These are phyloP conservation scores for Epichloe bromicola DNA, from an alignment of 2,329 filamentous ascomycete species.

Conservation along the genomic window DNA sequence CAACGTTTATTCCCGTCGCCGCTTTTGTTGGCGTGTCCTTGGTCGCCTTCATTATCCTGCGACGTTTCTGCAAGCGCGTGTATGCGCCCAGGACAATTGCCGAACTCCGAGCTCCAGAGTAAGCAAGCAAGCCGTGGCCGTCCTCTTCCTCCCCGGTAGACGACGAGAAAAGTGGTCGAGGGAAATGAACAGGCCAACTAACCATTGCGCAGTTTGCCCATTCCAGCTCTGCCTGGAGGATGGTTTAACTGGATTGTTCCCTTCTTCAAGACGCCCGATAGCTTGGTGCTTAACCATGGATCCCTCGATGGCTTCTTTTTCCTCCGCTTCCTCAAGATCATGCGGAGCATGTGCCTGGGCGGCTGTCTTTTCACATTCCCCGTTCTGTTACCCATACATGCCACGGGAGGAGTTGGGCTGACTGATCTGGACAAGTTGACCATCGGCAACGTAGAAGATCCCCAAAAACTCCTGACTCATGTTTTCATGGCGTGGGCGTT, in stretches of 20 bases:
- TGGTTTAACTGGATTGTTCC: slow-evolving; percentile 53
- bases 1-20: slow-evolving; percentile 41
- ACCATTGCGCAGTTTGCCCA: slow-evolving; percentile 35
- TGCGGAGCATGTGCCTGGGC: slow-evolving; percentile 74
- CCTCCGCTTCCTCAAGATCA: slow-evolving; percentile 53
- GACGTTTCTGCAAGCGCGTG: slow-evolving; percentile 35
- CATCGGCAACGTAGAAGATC: slow-evolving; percentile 59
- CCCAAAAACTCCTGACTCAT: slow-evolving; percentile 63
- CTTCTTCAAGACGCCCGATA: slow-evolving; percentile 59
- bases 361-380: slow-evolving; percentile 81
- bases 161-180: neutral
- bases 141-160: neutral
- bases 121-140: slow-evolving; percentile 10
- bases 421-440: slow-evolving; percentile 63
- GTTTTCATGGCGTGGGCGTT: slow-evolving; percentile 71
- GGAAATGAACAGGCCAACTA: neutral
- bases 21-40: slow-evolving; percentile 38
- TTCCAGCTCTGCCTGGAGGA: slow-evolving; percentile 45
- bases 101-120: slow-evolving; percentile 32
- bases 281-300: slow-evolving; percentile 75
- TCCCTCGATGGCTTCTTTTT: slow-evolving; percentile 88
- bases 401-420: slow-evolving; percentile 57
- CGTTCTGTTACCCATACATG: slow-evolving; percentile 73
- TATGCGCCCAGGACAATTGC: slow-evolving; percentile 41
- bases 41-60: slow-evolving; percentile 33